Conservation (phyloP, 352 stramenopile species). For the Globisporangium middletonii region DNA sequence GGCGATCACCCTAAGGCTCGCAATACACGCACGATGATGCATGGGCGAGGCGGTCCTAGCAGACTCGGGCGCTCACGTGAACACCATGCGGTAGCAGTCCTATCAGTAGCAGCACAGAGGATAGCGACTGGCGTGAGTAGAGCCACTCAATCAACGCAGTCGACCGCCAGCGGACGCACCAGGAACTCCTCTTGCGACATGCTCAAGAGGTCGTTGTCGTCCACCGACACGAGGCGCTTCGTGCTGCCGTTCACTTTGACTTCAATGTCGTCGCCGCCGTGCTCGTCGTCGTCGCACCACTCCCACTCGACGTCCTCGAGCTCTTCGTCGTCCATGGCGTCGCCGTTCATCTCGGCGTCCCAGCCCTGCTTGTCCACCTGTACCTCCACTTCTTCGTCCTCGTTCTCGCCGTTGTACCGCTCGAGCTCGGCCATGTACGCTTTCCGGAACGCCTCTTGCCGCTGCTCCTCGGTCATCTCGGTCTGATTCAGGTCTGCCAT, state of each 20-base stretch:
- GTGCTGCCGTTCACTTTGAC: constrained; percentile 59
- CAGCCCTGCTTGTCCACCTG: constrained; percentile 79
- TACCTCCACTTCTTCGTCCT: constrained; percentile 72
- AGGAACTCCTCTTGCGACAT: constrained; percentile 86
- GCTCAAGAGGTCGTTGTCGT: constrained; percentile 73
- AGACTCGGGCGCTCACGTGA: constrained; percentile 10
- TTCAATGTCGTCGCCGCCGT: constrained; percentile 32
- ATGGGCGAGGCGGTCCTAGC: neutral
- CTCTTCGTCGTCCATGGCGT: constrained; percentile 65
- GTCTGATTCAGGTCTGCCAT: constrained; percentile 51
- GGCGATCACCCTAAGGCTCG: no score
- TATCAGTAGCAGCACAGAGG: constrained; percentile 11
- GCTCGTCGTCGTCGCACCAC: constrained; percentile 65
- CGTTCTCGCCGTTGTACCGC: constrained; percentile 83
- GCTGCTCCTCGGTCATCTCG: constrained; percentile 78
- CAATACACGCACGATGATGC: neutral
- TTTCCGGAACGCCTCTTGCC: constrained; percentile 76
- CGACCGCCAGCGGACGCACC: constrained; percentile 27
- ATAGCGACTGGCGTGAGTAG: neutral
- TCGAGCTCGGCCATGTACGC: constrained; percentile 81
- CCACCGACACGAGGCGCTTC: constrained; percentile 61
- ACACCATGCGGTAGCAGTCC: constrained; percentile 72
- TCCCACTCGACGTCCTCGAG: constrained; percentile 84
- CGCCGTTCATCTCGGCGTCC: constrained; percentile 80
- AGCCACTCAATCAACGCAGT: neutral